Percentiles rank a stretch among this genome's conserved stretches.
phyloP scores from a whole-genome alignment of 2,329 filamentous ascomycete genomes.

The Fusarium sp. region DNA sequence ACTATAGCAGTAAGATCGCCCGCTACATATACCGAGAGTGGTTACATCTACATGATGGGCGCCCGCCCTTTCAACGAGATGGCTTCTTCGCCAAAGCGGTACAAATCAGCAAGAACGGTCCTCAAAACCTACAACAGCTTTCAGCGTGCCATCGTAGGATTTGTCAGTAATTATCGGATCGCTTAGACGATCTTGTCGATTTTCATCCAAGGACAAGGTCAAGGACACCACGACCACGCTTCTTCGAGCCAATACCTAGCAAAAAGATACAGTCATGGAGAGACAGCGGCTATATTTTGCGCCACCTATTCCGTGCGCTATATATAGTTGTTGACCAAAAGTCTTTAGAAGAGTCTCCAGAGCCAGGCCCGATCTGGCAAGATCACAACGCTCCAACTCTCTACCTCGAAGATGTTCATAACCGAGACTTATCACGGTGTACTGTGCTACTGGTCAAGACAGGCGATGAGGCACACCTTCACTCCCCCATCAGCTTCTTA shows the following conservation, averaged over 20 bases:
- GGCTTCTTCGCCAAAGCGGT: conserved; percentile 10
- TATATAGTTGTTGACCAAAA: conserved; percentile 10
- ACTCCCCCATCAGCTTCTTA: background rate
- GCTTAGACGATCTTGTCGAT: background rate
- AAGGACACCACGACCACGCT: too few species aligned
- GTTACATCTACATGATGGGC: background rate
- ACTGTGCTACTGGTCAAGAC: background rate
- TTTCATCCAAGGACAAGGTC: background rate
- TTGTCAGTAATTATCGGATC: background rate
- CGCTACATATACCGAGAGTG: conserved; percentile 2
- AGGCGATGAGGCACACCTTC: background rate
- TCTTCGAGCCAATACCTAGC: background rate
- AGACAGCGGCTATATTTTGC: background rate
- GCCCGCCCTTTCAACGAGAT: background rate
- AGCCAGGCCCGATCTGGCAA: background rate
- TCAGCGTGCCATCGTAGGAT: background rate
- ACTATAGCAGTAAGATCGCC: background rate
- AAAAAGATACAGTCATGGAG: background rate
- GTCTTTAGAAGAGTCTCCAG: background rate
- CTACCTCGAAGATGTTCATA: background rate
- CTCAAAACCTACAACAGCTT: background rate
- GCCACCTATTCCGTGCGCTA: conserved; percentile 7
- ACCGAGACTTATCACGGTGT: background rate
- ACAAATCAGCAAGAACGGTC: background rate
- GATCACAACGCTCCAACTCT: background rate